Evolutionary conservation across 2,329 filamentous ascomycete genomes (phyloP).

Genomic region (Alternaria viburni): DNA sequence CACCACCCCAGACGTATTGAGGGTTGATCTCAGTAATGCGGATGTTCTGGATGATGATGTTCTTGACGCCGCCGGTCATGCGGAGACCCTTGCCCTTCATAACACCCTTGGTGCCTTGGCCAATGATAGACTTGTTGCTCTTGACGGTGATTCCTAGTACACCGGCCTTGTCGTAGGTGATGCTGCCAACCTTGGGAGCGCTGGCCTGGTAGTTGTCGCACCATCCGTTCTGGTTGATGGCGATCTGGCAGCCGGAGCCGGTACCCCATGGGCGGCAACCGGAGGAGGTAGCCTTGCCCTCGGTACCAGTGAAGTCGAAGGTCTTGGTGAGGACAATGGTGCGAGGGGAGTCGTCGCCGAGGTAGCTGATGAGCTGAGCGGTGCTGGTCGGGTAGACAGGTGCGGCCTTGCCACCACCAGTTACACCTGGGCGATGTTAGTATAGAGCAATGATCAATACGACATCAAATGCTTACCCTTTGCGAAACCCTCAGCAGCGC

Average conservation of each 20-base stretch:
- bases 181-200: constrained; percentile 54
- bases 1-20: constrained; percentile 46
- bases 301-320: constrained; percentile 62
- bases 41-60: constrained; percentile 59
- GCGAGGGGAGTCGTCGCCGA: constrained; percentile 60
- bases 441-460: too few species aligned
- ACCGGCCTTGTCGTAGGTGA: constrained; percentile 60
- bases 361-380: constrained; percentile 65
- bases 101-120: constrained; percentile 59
- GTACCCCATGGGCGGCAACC: constrained; percentile 62
- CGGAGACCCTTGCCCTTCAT: constrained; percentile 66
- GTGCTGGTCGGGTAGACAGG: constrained; percentile 32
- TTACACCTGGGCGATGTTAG: constrained; percentile 19
- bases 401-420: constrained; percentile 28
- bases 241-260: constrained; percentile 64
- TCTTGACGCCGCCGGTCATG: constrained; percentile 49
- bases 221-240: constrained; percentile 67
- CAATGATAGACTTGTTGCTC: constrained; percentile 65
- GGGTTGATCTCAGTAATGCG: constrained; percentile 54
- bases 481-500: constrained; percentile 34
- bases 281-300: constrained; percentile 59
- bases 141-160: constrained; percentile 58
- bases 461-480: constrained; percentile 19
- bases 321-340: constrained; percentile 65
- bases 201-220: constrained; percentile 62